Evolutionary conservation across 2,329 filamentous ascomycete genomes (phyloP).

Genomic region (Alternaria conjuncta): DNA sequence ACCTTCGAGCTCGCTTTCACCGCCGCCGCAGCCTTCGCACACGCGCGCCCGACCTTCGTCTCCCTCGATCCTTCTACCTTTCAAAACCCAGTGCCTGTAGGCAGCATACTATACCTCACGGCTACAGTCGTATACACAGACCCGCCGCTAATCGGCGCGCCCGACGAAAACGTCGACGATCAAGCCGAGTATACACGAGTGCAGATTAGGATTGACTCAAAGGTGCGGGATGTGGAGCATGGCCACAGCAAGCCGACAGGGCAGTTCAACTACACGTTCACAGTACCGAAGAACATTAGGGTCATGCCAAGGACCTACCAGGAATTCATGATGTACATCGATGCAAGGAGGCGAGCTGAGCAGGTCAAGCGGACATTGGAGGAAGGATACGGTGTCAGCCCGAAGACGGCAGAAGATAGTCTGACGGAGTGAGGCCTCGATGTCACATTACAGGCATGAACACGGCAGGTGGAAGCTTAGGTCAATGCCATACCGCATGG

Average conservation of each 20-base stretch:
- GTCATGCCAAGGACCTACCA: constrained; percentile 70
- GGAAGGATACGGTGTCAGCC: constrained; percentile 36
- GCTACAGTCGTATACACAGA: constrained; percentile 76
- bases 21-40: constrained; percentile 73
- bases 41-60: constrained; percentile 72
- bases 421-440: constrained; percentile 40
- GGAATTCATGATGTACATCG: constrained; percentile 70
- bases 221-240: constrained; percentile 75
- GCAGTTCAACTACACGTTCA: constrained; percentile 78
- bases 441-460: not conserved
- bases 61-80: constrained; percentile 77
- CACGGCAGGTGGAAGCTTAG: not conserved
- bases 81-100: constrained; percentile 76
- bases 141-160: constrained; percentile 56
- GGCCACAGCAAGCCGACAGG: constrained; percentile 71
- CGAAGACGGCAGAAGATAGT: constrained; percentile 42
- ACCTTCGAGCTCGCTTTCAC: constrained; percentile 80
- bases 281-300: constrained; percentile 67
- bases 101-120: constrained; percentile 75
- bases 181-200: constrained; percentile 63
- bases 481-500: not conserved
- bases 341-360: constrained; percentile 63
- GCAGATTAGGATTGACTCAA: constrained; percentile 74
- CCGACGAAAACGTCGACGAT: constrained; percentile 40
- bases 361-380: constrained; percentile 52